Evolutionary conservation across 202 grass and related monocot species (phyloP).

Genomic region (Dendrocalamus latiflorus): DNA sequence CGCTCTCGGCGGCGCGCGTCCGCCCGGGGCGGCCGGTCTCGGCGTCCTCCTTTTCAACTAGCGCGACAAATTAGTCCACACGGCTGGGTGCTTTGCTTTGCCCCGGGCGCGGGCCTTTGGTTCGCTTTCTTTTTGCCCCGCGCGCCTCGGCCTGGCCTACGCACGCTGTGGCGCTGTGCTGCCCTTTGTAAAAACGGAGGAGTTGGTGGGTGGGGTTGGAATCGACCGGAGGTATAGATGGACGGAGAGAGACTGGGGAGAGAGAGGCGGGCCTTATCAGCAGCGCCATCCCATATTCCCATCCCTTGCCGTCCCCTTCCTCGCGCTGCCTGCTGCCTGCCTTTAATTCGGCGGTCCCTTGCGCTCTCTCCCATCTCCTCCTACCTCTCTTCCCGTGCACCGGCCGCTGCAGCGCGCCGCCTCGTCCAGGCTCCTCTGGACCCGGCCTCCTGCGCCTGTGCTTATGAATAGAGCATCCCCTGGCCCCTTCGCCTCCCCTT

Average conservation of each 20-base stretch:
- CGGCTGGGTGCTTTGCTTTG: conserved; percentile 5
- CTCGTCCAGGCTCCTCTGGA: not conserved
- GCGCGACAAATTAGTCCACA: conserved; percentile 37
- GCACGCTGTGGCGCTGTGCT: not conserved
- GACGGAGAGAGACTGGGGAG: not conserved
- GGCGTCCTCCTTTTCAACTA: conserved; percentile 1
- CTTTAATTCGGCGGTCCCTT: conserved; percentile 40
- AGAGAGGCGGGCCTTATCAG: conserved; percentile 25
- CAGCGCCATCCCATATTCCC: conserved; percentile 48
- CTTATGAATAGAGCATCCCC: conserved; percentile 1
- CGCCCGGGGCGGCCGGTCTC: not conserved
- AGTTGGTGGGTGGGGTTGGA: conserved; percentile 22
- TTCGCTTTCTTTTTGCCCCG: not conserved
- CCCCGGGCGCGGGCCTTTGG: not conserved
- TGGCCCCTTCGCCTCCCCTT: not conserved
- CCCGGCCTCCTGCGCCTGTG: not conserved
- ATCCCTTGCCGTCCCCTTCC: conserved; percentile 30
- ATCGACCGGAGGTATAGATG: too few relatives aligned
- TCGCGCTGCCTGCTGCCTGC: not conserved
- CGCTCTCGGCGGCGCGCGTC: not conserved
- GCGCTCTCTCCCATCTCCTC: conserved; percentile 23
- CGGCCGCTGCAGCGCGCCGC: not conserved
- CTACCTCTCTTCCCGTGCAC: not conserved
- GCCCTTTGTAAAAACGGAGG: conserved; percentile 30
- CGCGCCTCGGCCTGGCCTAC: not conserved